Base-by-base conservation (phyloP, 2,329 filamentous ascomycete species). In the Tolypocladium tundrense region DNA sequence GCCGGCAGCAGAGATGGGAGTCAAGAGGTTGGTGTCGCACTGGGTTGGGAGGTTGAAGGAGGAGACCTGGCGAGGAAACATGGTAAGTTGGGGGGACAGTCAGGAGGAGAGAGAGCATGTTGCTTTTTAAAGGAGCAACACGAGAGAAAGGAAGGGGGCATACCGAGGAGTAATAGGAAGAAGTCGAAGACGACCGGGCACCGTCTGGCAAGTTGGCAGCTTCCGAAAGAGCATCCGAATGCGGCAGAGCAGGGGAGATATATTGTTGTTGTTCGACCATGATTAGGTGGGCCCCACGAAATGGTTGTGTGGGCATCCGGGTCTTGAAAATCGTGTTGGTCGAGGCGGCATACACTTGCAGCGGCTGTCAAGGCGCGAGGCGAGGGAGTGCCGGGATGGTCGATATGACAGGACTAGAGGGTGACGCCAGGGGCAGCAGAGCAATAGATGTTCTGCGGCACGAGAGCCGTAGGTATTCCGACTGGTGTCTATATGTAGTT, bases 1-100 rank as follows among this genome's bases (percentile, higher is more conserved):
- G 35, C 70, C 74, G 57, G 73, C 71, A 53, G 72, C 71, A 53
- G 80, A 81, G n/a, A 76, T 75, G 33, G 80, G 79, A n/a, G 79
- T 81, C 54, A 80, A 68, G 57, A 82, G 70, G 51, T 70, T 72
- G 42, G 74, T 66, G 61, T 80, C 77, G 68, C 72, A 75, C 60
- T 70, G 65, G 65, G 66, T 56, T 63, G 68, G 60, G 64, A 70
- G 63, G 60, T 59, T 66, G 63, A 72, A 73, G n/a, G 72, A 63
- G 9, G 68, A 66, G 35, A 66, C 63, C 66, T 70, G 58, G 7
- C 39, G 53, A 50, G 27, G 27, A 11, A 19, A 33, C 42, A 57
- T 59, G 51, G 53, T 58, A 2, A 58, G 57, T 42, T 45, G 13
- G 37, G 52, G 37, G 19, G 27, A 39, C 27, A 9, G 16, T 16